Base-by-base conservation (phyloP, 768 basidiomycete species). In the Sporobolomyces roseus region DNA sequence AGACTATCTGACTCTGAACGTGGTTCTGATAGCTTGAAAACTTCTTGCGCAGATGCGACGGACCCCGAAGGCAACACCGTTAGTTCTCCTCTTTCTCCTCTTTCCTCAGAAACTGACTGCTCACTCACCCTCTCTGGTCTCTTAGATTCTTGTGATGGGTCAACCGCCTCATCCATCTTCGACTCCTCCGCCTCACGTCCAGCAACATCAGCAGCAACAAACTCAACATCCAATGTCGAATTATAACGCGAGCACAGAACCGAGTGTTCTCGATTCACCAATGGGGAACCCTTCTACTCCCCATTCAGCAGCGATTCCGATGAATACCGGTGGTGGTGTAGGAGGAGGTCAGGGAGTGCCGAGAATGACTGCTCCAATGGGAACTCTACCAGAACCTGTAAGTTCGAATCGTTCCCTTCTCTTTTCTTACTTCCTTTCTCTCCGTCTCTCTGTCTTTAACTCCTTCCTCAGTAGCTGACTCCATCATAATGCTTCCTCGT, bases 91-190 rank as follows among this genome's bases (percentile, higher is more conserved):
- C 23, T 35, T 10, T 50, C 9, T 50, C 7, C 25, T 7, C 7
- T 50, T 50, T 17, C 25, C 49, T 25, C 5, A 27, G 21, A 23
- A 10, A 13, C 14, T 13, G 21, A 46, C 13, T 16, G 49, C 49
- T 50, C 25, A 50, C 25, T 10, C 2, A 27, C 30, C 8, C 27
- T n/a, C n/a, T 38, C 16, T 21, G 36, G 36, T 13, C 6, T 3
- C 33, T 36, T 23, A 58, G 58, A 60, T 60, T 30, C 58, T 60
- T 45, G 58, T 60, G 27, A 60, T 60, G 58, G 58, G 58, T 25
- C 58, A 60, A 32, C 45, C 43, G 5, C 45, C 58, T 21, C 43
- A 60, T 38, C 58, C 58, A 32, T 33, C 58, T 6, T 46, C 58
- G 7, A 35, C 43, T 9, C 45, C 58, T 32, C 58, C 54, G 21